Percentiles rank a stretch among this genome's conserved stretches.
Evolutionary conservation across 768 basidiomycete genomes (phyloP).

Genomic region (Atractiella rhizophila): DNA sequence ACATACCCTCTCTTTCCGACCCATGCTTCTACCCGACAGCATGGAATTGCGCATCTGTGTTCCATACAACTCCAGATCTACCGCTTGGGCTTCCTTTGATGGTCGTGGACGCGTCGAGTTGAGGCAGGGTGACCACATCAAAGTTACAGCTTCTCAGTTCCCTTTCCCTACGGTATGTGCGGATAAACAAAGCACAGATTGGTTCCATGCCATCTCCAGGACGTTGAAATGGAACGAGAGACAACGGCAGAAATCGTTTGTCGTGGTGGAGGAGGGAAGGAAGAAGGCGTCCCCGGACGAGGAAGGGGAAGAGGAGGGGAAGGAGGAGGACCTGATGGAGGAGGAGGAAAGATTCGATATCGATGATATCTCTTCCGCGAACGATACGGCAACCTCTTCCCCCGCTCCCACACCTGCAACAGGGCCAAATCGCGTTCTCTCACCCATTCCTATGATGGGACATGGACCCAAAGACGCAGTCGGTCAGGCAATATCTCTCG

Average conservation of each 20-base stretch:
- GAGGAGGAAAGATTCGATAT: slow-evolving; percentile 41
- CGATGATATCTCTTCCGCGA: slow-evolving; percentile 55
- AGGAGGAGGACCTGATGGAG: slow-evolving; percentile 28
- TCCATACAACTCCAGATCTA: slow-evolving; percentile 93
- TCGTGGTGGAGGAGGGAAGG: slow-evolving; percentile 70
- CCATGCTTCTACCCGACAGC: slow-evolving; percentile 91
- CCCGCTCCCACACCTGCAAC: slow-evolving; percentile 1
- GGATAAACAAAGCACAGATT: slow-evolving; percentile 90
- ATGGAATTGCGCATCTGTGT: slow-evolving; percentile 97
- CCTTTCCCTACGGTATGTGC: slow-evolving; percentile 98
- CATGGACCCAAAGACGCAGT: not conserved
- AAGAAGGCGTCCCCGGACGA: slow-evolving; percentile 4
- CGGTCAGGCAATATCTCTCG: not conserved
- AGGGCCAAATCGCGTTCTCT: not conserved
- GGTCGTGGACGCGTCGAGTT: slow-evolving; percentile 88
- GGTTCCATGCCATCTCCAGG: slow-evolving; percentile 91
- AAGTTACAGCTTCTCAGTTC: slow-evolving; percentile 84
- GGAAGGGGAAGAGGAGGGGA: slow-evolving; percentile 18
- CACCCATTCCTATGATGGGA: not conserved
- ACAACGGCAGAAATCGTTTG: slow-evolving; percentile 93
- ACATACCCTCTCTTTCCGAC: slow-evolving; percentile 91
- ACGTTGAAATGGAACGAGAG: slow-evolving; percentile 98
- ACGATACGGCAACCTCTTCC: slow-evolving; percentile 6
- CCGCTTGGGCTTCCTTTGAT: slow-evolving; percentile 97
- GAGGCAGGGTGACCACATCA: slow-evolving; percentile 97